Conservation (phyloP, 1,284 basidiomycete genomes). For the Erythrobasidium hasegawianum region DNA sequence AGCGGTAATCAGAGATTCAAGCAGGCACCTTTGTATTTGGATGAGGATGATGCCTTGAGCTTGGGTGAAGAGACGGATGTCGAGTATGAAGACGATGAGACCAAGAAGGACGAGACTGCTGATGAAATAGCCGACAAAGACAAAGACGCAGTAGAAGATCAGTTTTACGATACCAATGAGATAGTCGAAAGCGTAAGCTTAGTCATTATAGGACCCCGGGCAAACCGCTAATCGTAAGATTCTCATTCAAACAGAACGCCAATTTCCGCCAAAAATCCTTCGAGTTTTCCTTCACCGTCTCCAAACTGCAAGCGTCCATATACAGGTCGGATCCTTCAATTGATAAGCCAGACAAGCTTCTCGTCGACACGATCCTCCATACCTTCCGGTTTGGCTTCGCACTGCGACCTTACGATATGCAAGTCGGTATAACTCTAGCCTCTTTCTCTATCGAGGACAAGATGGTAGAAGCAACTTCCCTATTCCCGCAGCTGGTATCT, state of each 20-base stretch:
- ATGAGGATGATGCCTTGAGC: slow-evolving; percentile 28
- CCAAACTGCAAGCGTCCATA: slow-evolving; percentile 76
- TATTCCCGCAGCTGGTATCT: slow-evolving; percentile 65
- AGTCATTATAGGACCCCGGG: neutral
- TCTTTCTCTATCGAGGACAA: slow-evolving; percentile 58
- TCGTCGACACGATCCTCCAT: slow-evolving; percentile 78
- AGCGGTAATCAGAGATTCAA: slow-evolving; percentile 4
- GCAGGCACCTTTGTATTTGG: slow-evolving; percentile 27
- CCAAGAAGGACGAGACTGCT: slow-evolving; percentile 49
- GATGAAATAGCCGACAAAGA: slow-evolving; percentile 4
- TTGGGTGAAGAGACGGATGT: slow-evolving; percentile 62
- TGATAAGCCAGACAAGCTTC: slow-evolving; percentile 61
- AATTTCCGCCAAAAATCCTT: slow-evolving; percentile 78
- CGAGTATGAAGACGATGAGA: slow-evolving; percentile 61
- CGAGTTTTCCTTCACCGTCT: slow-evolving; percentile 85
- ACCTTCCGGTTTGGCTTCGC: slow-evolving; percentile 72
- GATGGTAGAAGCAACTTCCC: slow-evolving; percentile 62
- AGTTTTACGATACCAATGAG: slow-evolving; percentile 73
- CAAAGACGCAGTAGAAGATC: slow-evolving; percentile 54
- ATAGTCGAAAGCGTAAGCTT: slow-evolving; percentile 59
- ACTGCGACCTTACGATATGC: slow-evolving; percentile 79
- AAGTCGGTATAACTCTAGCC: slow-evolving; percentile 76
- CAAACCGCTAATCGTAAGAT: neutral
- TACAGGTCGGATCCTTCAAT: slow-evolving; percentile 60
- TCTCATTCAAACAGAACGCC: slow-evolving; percentile 50